Base-by-base conservation (phyloP, 1,284 basidiomycete species). In the Apiotrichum gamsii region DNA sequence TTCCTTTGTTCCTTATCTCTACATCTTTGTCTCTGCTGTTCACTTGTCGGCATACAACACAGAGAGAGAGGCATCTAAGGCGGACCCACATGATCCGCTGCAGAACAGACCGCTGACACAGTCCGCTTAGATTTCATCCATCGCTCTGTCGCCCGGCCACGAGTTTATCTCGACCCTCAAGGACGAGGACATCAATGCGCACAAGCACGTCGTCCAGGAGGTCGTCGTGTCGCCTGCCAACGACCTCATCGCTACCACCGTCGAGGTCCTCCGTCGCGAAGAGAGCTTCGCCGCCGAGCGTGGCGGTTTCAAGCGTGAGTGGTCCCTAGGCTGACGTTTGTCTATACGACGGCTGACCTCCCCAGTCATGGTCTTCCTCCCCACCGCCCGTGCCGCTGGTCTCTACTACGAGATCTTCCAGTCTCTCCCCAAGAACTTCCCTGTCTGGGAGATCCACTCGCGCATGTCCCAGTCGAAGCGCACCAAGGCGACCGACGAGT, bases 351-450 rank as follows among this genome's bases (percentile, higher is more conserved):
- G 10, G n/a, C 25, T 20, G 15, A 20, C 65, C 61, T 54, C 13
- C 18, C 50, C 5, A 62, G 61, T 75, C 5, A 82, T 83, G 65
- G 75, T 78, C 8, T 85, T 85, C 73, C 76, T 82, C 43, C 81
- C 82, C n/a, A 85, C 83, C 10, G 83, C 83, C 2, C 76, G 81
- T 42, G 78, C 81, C 2, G 81, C 81, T 0, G 75, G 74, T 18
- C 71, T 83, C 38, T 76, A 76, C n/a, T 71, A 74, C n/a, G 75
- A 77, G 23, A 63, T 81, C 39, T 76, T 81, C 51, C 54, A 44
- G 10, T 33, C 44, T 13, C 47, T 61, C 18, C 39, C 48, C 19
- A 49, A 71, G 42, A 25, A 48, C 29, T 60, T 51, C 37, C 57
- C 61, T 13, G 57, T 59, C 13, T 64, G 64, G 58, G 60, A 72